Conservation (phyloP, 2,329 filamentous ascomycete species). For the Arthroderma uncinatum region DNA sequence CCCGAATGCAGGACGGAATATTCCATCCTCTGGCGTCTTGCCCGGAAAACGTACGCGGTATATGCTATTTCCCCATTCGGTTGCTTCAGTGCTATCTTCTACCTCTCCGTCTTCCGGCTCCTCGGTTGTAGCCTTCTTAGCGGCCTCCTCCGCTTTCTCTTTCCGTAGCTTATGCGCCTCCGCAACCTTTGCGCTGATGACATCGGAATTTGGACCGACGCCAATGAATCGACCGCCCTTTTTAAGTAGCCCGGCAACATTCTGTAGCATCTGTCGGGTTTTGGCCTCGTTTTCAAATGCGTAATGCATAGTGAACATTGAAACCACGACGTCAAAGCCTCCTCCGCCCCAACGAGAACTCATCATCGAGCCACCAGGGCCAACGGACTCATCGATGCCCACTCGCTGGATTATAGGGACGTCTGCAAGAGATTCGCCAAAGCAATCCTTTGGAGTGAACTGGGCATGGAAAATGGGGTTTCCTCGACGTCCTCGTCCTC, state of each 20-base stretch:
- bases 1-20: slow-evolving; percentile 88
- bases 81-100: slow-evolving; percentile 52
- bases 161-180: slow-evolving; percentile 54
- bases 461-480: slow-evolving; percentile 66
- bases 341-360: slow-evolving; percentile 57
- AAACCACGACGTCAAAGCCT: slow-evolving; percentile 91
- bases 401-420: slow-evolving; percentile 73
- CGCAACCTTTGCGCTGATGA: slow-evolving; percentile 68
- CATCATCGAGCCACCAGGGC: slow-evolving; percentile 40
- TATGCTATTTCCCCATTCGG: slow-evolving; percentile 86
- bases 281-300: slow-evolving; percentile 89
- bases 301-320: slow-evolving; percentile 99
- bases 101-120: slow-evolving; percentile 36
- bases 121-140: slow-evolving; percentile 24
- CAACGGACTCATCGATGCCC: slow-evolving; percentile 67
- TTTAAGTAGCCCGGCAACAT: slow-evolving; percentile 79
- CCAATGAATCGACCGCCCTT: slow-evolving; percentile 93
- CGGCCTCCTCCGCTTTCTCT: slow-evolving; percentile 31
- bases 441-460: slow-evolving; percentile 88
- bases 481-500: slow-evolving; percentile 39
- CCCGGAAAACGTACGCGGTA: slow-evolving; percentile 84
- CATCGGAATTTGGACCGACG: slow-evolving; percentile 92
- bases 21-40: slow-evolving; percentile 68
- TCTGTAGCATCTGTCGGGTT: slow-evolving; percentile 81
- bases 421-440: slow-evolving; percentile 69